Base-by-base conservation (phyloP, 148 eudicot species). In the Linanthus parryae region DNA sequence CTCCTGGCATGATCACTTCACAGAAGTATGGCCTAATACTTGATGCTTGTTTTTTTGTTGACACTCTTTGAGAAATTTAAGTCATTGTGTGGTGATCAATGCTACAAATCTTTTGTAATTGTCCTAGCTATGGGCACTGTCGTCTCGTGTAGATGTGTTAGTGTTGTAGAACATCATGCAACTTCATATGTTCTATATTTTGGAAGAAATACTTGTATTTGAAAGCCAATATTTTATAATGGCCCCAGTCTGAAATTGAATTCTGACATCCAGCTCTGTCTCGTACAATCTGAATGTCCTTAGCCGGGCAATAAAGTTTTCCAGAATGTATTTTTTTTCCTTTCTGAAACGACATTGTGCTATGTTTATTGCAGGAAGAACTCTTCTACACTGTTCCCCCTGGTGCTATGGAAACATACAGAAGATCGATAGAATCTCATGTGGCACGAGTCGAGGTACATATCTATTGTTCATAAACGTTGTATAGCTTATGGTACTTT, bases 391-490 rank as follows among this genome's bases (percentile, higher is more conserved):
- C 64, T 42, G 87, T 81, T 46, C 87, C 77, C 30, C 70, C 72
- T 64, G 89, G 94, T 54, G 77, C 95, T n/a, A 81, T 86, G 73
- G 89, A 75, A 58, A 52, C 66, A 37, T 91, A 91, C 60, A 74
- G 81, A 66, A 79, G 63, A 43, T 84, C 79, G 26, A 69, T 92
- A 63, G 94, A 79, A 62, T 76, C 79, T 41, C 71, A 71, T 78
- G 59, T 84, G 62, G 59, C 54, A 22, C 75, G 69, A 37, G 61
- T 30, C 54, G 85, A 87, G 94, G 98, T 87, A 80, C 48, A 51
- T 20, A 29, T 51, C 5, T 24, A 10, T 17, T 9, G 27, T 41
- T n/a, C n/a, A n/a, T n/a, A n/a, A n/a, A n/a, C n/a, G n/a, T n/a
- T n/a, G n/a, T n/a, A n/a, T n/a, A n/a, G n/a, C n/a, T n/a, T n/a